These are phyloP conservation scores for Vitis hybrid DNA, from an alignment of 177 flowering plant species.

Conservation along the genomic window DNA sequence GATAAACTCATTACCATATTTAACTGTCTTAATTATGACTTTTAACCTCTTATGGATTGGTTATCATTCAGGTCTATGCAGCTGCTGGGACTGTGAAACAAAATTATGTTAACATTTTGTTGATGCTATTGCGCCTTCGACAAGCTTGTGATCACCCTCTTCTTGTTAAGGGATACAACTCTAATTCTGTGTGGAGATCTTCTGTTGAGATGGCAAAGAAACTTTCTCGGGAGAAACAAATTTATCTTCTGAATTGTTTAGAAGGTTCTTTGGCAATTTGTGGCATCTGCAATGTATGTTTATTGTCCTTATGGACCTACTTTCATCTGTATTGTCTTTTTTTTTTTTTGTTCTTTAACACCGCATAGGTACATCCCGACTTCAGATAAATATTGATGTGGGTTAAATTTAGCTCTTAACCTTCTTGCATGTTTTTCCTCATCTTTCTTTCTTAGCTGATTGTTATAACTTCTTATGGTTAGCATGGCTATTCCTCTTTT, in stretches of 20 bases:
- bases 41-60: not conserved
- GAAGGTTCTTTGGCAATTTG: conserved; percentile 83
- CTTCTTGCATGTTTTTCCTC: not conserved
- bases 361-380: not conserved
- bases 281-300: conserved; percentile 84
- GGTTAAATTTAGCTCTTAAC: not conserved
- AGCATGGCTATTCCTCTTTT: not conserved
- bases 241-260: conserved; percentile 51
- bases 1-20: not conserved
- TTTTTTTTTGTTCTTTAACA: not conserved
- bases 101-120: conserved; percentile 91
- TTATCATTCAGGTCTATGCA: conserved; percentile 75
- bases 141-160: conserved; percentile 99
- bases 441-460: not conserved
- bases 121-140: conserved; percentile 97
- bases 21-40: not conserved
- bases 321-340: not conserved
- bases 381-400: not conserved
- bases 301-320: not conserved
- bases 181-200: conserved; percentile 54
- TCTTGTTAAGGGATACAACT: conserved; percentile 67
- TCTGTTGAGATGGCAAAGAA: conserved; percentile 74
- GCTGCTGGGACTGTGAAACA: conserved; percentile 95
- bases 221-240: conserved; percentile 61
- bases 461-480: not conserved